These are phyloP conservation scores for Curvularia hawaiiensis DNA, from an alignment of 2,329 filamentous ascomycete genomes.

Conservation along the genomic window DNA sequence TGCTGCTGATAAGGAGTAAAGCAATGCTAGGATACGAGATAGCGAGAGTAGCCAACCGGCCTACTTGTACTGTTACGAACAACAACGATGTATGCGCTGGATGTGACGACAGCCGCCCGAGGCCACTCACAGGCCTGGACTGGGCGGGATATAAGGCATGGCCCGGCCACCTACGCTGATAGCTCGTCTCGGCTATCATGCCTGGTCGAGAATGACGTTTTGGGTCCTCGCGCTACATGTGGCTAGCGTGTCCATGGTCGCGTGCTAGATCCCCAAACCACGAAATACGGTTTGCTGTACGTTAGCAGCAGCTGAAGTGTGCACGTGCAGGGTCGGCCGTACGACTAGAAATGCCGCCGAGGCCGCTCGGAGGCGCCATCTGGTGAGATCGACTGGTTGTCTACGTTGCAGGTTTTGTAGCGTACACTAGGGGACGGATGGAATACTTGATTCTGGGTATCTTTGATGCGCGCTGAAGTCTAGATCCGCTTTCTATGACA, in stretches of 20 bases:
- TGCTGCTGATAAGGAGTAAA: slow-evolving; percentile 7
- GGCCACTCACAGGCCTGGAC: slow-evolving; percentile 5
- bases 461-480: slow-evolving; percentile 26
- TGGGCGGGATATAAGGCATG: slow-evolving; percentile 11
- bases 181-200: slow-evolving; percentile 2
- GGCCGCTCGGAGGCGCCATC: not conserved
- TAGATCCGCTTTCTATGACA: slow-evolving; percentile 13
- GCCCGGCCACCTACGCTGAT: not conserved
- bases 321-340: slow-evolving; percentile 11
- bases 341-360: not conserved
- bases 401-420: slow-evolving; percentile 19
- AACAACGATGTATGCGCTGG: slow-evolving; percentile 3
- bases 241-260: slow-evolving; percentile 7
- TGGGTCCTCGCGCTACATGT: slow-evolving; percentile 3
- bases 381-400: slow-evolving; percentile 15
- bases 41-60: not conserved
- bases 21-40: slow-evolving; percentile 1
- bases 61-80: slow-evolving; percentile 4
- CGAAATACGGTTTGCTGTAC: slow-evolving; percentile 8
- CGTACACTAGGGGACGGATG: slow-evolving; percentile 25
- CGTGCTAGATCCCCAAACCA: not conserved
- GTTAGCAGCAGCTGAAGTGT: slow-evolving; percentile 23
- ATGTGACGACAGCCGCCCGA: slow-evolving; percentile 9
- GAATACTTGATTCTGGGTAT: slow-evolving; percentile 32
- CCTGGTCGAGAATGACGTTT: slow-evolving; percentile 14